Percentiles rank a stretch among this genome's conserved stretches.
These are phyloP conservation scores for Nadsonia fulvescens DNA, from an alignment of 805 yeast genomes.

Conservation along the genomic window DNA sequence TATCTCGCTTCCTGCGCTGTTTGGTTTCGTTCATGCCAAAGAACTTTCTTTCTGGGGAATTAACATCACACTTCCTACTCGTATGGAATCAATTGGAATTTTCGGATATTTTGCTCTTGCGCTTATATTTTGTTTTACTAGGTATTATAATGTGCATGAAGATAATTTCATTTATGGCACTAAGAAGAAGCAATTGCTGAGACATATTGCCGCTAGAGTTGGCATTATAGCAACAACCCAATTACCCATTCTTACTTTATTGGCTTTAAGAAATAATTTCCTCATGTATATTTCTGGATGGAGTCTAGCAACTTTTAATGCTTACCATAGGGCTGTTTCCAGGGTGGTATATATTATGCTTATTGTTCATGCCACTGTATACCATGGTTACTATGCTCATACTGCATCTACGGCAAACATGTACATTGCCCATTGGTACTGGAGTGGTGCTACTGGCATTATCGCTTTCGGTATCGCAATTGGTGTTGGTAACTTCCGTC, in stretches of 20 bases:
- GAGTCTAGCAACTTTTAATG: slow-evolving; percentile 34
- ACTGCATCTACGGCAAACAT: slow-evolving; percentile 3
- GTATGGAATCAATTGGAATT: slow-evolving; percentile 31
- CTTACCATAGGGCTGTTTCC: slow-evolving; percentile 40
- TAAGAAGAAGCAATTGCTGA: slow-evolving; percentile 20
- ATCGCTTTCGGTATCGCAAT: slow-evolving; percentile 22
- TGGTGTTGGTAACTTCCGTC: slow-evolving; percentile 30
- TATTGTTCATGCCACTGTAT: slow-evolving; percentile 30
- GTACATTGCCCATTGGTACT: slow-evolving; percentile 11
- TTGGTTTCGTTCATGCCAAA: slow-evolving; percentile 17
- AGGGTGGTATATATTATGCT: slow-evolving; percentile 26
- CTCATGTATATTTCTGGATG: slow-evolving; percentile 42
- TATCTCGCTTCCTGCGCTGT: slow-evolving; percentile 21
- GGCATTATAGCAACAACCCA: slow-evolving; percentile 32
- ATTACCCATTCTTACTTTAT: slow-evolving; percentile 33
- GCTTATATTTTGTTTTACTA: slow-evolving; percentile 16
- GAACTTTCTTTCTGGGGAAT: slow-evolving; percentile 11
- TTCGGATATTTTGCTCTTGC: slow-evolving; percentile 22
- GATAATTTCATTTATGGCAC: slow-evolving; percentile 23
- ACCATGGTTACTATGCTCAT: slow-evolving; percentile 25
- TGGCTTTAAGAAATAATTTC: slow-evolving; percentile 47
- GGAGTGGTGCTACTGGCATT: slow-evolving; percentile 20
- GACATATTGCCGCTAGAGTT: slow-evolving; percentile 34
- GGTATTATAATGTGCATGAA: slow-evolving; percentile 17
- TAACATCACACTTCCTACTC: slow-evolving; percentile 27